phyloP scores from a whole-genome alignment of 768 basidiomycete species.

The Trametopsis cervina region DNA sequence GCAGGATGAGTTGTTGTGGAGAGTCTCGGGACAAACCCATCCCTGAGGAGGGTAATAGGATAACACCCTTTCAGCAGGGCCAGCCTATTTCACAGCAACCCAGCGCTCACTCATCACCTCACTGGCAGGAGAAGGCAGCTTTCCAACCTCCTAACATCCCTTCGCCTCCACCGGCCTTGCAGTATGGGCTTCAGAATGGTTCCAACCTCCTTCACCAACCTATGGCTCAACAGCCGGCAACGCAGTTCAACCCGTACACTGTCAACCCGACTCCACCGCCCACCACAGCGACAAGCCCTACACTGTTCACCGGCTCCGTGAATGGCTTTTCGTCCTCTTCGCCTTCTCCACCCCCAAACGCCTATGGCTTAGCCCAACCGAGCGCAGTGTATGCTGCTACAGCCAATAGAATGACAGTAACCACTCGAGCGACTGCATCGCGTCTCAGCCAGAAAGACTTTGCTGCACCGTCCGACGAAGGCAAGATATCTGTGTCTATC shows the following conservation, averaged over 20 bases:
- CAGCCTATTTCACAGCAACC: constrained; percentile 49
- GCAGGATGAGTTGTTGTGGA: constrained; percentile 66
- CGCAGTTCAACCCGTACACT: constrained; percentile 14
- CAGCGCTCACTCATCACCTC: constrained; percentile 28
- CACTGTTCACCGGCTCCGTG: constrained; percentile 6
- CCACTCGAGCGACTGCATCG: constrained; percentile 17
- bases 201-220: constrained; percentile 11
- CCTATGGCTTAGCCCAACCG: constrained; percentile 15
- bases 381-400: constrained; percentile 19
- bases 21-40: constrained; percentile 29
- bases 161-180: constrained; percentile 37
- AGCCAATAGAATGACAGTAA: constrained; percentile 16
- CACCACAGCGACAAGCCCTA: constrained; percentile 1
- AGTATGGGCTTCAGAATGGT: constrained; percentile 13
- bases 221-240: constrained; percentile 11
- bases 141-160: constrained; percentile 38
- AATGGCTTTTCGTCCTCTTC: constrained; percentile 8
- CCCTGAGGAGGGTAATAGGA: constrained; percentile 28
- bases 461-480: constrained; percentile 41
- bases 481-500: constrained; percentile 77
- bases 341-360: constrained; percentile 10
- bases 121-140: constrained; percentile 32
- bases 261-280: constrained; percentile 13
- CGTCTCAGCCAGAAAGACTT: constrained; percentile 12
- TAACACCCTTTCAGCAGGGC: constrained; percentile 15